Base-by-base conservation (phyloP, 352 stramenopile genomes). In the Globisporangium nunn region DNA sequence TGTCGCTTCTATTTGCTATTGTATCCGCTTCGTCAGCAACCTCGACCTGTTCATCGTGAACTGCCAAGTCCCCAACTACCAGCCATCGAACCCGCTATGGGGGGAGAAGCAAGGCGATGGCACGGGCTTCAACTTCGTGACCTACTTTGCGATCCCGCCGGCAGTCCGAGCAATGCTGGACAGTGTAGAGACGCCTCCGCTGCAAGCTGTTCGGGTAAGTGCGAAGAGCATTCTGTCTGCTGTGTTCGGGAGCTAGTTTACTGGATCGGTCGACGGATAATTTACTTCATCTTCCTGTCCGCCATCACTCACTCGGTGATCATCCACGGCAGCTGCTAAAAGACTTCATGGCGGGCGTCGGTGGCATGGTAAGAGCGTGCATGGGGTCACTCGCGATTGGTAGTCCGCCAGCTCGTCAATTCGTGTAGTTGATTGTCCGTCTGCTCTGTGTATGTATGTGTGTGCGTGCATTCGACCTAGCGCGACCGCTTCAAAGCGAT, bases 401-500 rank as follows among this genome's bases (percentile, higher is more conserved):
- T 8, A 5, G 33, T 37, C 33, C 35, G 5, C 7, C 7, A 40
- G 33, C n/a, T 4, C 14, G 1, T 23, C 30, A 15, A 45, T 14
- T 41, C 31, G 12, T 43, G 43, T 0, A n/a, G 4, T 49, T 50
- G 1, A 28, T 17, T 8, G 29, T 8, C n/a, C 41, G n/a, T 4
- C 28, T 6, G 35, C 1, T 29, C 4, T 54, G 33, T 59, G 31
- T 59, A 29, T 44, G 37, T 56, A 2, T 31, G 2, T 28, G 8
- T 46, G 10, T 11, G 45, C 17, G 29, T 44, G 3, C 17, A 23
- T 17, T 30, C 31, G 1, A 33, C 4, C 3, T 15, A 92, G 82
- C 82, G 71, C 50, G 82, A 93, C 53, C 74, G 82, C 3, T 88
- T 93, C 48, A 93, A 93, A 50, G 82, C 82, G 7, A 93, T 93